phyloP scores from a whole-genome alignment of 768 basidiomycete genomes.

The Leccinum barrowsii region DNA sequence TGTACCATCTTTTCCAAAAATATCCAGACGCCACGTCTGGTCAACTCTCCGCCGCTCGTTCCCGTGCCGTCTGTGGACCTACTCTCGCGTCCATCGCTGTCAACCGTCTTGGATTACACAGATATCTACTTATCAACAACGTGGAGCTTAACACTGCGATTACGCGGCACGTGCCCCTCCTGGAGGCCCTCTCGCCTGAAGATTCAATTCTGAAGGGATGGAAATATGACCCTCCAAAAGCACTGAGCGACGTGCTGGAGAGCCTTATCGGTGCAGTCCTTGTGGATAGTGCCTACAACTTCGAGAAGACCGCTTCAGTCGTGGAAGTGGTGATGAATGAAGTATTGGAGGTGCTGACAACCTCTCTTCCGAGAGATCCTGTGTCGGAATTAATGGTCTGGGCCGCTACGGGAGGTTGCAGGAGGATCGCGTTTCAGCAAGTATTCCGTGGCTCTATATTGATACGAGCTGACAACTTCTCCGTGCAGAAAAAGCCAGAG shows the following conservation, averaged over 20 bases:
- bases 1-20: slow-evolving; percentile 65
- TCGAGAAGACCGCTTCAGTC: slow-evolving; percentile 61
- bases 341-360: slow-evolving; percentile 56
- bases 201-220: slow-evolving; percentile 69
- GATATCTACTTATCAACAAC: slow-evolving; percentile 65
- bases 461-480: not conserved
- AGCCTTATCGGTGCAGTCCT: slow-evolving; percentile 81
- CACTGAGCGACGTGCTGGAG: slow-evolving; percentile 80
- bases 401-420: slow-evolving; percentile 58
- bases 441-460: slow-evolving; percentile 17
- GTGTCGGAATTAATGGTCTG: slow-evolving; percentile 69
- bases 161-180: slow-evolving; percentile 52
- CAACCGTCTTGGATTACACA: slow-evolving; percentile 62
- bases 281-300: slow-evolving; percentile 73
- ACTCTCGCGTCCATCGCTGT: slow-evolving; percentile 71
- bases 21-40: slow-evolving; percentile 73
- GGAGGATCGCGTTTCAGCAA: slow-evolving; percentile 43
- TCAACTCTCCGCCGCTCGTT: slow-evolving; percentile 67
- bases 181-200: slow-evolving; percentile 51
- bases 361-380: slow-evolving; percentile 64
- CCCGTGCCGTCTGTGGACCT: slow-evolving; percentile 69
- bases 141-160: slow-evolving; percentile 66
- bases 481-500: slow-evolving; percentile 41
- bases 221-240: slow-evolving; percentile 86
- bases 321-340: slow-evolving; percentile 65